Percentiles rank a stretch among this genome's conserved stretches.
Evolutionary conservation across 768 basidiomycete genomes (phyloP).

Genomic region (Calocybe cyanea): DNA sequence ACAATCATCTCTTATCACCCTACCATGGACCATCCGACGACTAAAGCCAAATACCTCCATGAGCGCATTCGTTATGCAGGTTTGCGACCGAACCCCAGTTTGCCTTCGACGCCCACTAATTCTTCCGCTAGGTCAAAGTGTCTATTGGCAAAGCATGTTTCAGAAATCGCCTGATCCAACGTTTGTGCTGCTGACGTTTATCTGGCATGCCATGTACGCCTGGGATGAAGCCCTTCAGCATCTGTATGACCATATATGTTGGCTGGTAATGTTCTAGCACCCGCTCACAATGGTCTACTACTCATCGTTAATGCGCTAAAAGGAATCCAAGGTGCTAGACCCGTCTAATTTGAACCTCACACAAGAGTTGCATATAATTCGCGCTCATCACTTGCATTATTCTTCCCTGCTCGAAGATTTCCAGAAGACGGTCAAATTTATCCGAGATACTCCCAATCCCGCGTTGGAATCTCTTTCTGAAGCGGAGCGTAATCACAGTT

Average conservation of each 20-base stretch:
- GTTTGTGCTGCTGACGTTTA: constrained; percentile 21
- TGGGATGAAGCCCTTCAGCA: constrained; percentile 25
- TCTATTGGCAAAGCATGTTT: constrained; percentile 25
- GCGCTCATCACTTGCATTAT: constrained; percentile 59
- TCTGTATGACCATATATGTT: constrained; percentile 22
- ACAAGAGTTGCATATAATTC: constrained; percentile 51
- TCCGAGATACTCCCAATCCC: constrained; percentile 41
- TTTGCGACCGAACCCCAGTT: constrained; percentile 8
- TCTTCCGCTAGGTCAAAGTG: constrained; percentile 16
- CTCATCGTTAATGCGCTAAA: not conserved
- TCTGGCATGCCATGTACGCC: constrained; percentile 25
- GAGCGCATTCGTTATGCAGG: constrained; percentile 47
- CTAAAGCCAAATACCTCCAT: constrained; percentile 38
- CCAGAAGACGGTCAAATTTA: constrained; percentile 44
- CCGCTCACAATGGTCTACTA: not conserved
- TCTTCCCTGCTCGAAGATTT: constrained; percentile 53
- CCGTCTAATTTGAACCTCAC: constrained; percentile 40
- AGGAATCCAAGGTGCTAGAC: constrained; percentile 46
- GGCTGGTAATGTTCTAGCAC: constrained; percentile 15
- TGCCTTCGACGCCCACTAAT: not conserved
- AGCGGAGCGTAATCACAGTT: constrained; percentile 24
- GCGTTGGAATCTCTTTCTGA: constrained; percentile 38
- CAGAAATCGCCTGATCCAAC: constrained; percentile 20
- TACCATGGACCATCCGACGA: constrained; percentile 32
- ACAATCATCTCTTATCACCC: constrained; percentile 52